phyloP scores from a whole-genome alignment of 371 early-diverging fungal species.

The Rhizopus stolonifer region DNA sequence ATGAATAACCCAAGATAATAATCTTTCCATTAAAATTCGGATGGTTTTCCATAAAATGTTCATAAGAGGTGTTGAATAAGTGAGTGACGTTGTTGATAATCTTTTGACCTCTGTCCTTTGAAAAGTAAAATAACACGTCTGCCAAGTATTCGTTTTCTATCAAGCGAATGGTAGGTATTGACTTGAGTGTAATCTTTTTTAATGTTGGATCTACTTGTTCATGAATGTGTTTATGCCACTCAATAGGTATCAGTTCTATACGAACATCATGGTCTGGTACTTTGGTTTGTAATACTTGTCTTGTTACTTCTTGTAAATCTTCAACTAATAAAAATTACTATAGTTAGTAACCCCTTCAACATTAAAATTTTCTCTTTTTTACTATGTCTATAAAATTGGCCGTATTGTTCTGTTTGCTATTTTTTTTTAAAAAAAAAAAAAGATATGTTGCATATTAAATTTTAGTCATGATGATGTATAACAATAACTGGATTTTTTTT shows the following conservation, averaged over 20 bases:
- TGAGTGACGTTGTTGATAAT: constrained; percentile 59
- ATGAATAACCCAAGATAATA: constrained; percentile 60
- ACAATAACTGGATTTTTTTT: too few relatives aligned
- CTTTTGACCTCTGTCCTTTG: constrained; percentile 56
- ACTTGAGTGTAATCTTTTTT: constrained; percentile 62
- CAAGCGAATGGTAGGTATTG: constrained; percentile 61
- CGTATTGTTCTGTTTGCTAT: constrained; percentile 59
- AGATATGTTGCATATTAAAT: constrained; percentile 16
- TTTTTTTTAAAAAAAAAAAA: background rate
- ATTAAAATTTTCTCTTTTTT: too few relatives aligned
- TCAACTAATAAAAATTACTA: constrained; percentile 30
- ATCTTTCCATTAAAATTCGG: constrained; percentile 63
- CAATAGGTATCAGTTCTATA: constrained; percentile 57
- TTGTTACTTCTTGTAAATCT: constrained; percentile 54
- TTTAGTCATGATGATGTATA: background rate
- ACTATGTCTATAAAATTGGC: constrained; percentile 58
- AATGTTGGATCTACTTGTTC: constrained; percentile 46
- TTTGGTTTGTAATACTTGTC: constrained; percentile 55
- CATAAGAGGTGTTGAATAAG: constrained; percentile 57
- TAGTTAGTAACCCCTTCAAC: too few relatives aligned
- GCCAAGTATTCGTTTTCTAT: constrained; percentile 70
- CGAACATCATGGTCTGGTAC: constrained; percentile 46
- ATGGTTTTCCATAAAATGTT: constrained; percentile 50
- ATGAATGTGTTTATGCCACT: constrained; percentile 57
- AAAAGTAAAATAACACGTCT: constrained; percentile 64